A percentile compares a stretch with the other conserved stretches of the same genome.
Conservation (phyloP, 257 asterid species). For the Solanum dulcamara region DNA sequence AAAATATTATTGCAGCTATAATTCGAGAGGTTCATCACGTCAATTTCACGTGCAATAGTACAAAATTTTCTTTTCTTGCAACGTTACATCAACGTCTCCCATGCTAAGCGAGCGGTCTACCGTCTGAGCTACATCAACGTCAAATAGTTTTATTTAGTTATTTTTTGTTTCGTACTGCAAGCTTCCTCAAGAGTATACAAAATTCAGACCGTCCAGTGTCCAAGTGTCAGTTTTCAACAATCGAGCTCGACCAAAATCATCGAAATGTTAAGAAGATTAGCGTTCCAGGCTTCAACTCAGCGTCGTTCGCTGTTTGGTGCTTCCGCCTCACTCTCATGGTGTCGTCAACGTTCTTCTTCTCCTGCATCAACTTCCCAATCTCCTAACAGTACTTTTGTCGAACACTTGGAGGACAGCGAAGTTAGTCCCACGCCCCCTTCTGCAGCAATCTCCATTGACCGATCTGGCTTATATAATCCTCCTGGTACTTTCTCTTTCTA, state of each 20-base stretch:
- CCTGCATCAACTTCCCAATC: slow-evolving; percentile 22
- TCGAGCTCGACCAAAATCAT: not conserved
- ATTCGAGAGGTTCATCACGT: too few species aligned
- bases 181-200: not conserved
- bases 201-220: too few species aligned
- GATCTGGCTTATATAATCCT: slow-evolving; percentile 61
- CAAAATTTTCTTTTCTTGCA: too few species aligned
- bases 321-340: slow-evolving; percentile 6
- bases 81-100: too few species aligned
- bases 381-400: slow-evolving; percentile 40
- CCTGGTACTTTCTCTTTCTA: slow-evolving; percentile 27
- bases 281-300: slow-evolving; percentile 27
- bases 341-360: slow-evolving; percentile 23
- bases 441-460: slow-evolving; percentile 70
- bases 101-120: slow-evolving; percentile 34
- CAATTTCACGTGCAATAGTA: too few species aligned
- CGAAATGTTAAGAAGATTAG: slow-evolving; percentile 42
- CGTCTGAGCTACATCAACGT: slow-evolving; percentile 68
- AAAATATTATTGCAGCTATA: too few species aligned
- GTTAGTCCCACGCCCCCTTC: slow-evolving; percentile 23
- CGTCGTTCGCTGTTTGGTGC: slow-evolving; percentile 22
- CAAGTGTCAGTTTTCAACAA: not conserved
- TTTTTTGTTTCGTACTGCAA: not conserved
- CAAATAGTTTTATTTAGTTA: too few species aligned
- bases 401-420: slow-evolving; percentile 40